These are phyloP conservation scores for Candolleomyces aberdarensis DNA, from an alignment of 768 basidiomycete species.

Conservation along the genomic window DNA sequence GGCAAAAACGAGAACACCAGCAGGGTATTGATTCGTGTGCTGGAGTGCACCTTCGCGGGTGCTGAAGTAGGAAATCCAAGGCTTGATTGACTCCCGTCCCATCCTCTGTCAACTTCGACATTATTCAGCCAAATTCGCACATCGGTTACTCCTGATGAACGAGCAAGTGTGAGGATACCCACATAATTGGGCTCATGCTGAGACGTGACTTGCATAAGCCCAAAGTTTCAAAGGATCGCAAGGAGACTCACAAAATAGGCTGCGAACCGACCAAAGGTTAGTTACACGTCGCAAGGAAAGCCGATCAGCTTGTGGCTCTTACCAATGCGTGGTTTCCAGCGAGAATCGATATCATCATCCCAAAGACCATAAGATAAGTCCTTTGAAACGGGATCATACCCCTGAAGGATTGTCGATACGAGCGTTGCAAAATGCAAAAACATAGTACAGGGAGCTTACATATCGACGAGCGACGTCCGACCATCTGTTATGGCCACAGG, in stretches of 20 bases:
- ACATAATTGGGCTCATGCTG: constrained; percentile 65
- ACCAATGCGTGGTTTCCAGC: constrained; percentile 79
- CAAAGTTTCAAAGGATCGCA: not conserved
- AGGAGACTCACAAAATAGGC: constrained; percentile 56
- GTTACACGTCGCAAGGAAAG: not conserved
- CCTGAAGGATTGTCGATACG: constrained; percentile 20
- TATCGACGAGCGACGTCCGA: constrained; percentile 66
- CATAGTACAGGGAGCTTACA: constrained; percentile 27
- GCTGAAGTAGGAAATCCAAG: constrained; percentile 71
- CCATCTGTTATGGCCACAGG: no score
- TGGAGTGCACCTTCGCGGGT: constrained; percentile 59
- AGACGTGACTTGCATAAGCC: not conserved
- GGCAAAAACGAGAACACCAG: constrained; percentile 35
- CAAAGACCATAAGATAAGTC: constrained; percentile 64
- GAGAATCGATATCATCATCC: constrained; percentile 59
- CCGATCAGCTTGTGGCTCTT: constrained; percentile 19
- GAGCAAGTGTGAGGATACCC: constrained; percentile 21
- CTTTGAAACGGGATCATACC: constrained; percentile 70
- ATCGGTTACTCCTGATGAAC: not conserved
- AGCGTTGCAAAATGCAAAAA: not conserved
- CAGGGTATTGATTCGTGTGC: constrained; percentile 34
- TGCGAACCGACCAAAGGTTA: constrained; percentile 17
- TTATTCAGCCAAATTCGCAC: constrained; percentile 56
- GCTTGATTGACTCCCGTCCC: constrained; percentile 48
- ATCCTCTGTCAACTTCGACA: constrained; percentile 46